Base-by-base conservation (phyloP, 345 rosid genomes). In the Eucalyptus erythrocorys region DNA sequence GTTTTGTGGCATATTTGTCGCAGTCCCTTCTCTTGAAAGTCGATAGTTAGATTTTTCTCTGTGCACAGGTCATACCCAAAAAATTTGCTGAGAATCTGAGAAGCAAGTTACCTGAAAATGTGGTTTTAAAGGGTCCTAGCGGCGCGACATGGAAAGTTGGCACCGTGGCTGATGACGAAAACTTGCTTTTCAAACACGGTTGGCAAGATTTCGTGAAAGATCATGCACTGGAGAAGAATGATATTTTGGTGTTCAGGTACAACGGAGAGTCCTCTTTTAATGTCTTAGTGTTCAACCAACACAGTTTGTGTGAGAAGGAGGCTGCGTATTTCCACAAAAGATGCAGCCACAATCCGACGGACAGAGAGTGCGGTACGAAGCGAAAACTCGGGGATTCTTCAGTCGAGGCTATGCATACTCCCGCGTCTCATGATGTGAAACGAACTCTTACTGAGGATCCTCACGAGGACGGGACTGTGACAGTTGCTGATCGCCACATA, bases 241-340 rank as follows among this genome's bases (percentile, higher is more conserved):
- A 96, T 91, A 79, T 96, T 34, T 87, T 97, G 94, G 89, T 95
- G 90, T 96, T 97, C 85, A 95, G 91, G 93, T 95, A 93, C 92
- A 91, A 92, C 82, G 98, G 97, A 86, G 90, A 89, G 26, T 95
- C 98, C 40, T 92, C 91, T 59, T 96, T 97, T 85, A 95, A 97
- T 90, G 98, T 96, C 47, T 68, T 95, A 85, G 87, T 94, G 87
- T 94, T 97, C 71, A 94, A 95, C 85, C 92, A 92, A 86, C 86
- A 61, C 32, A 95, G 93, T 89, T 89, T 92, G 89, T 97, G 98
- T 61, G 98, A 97, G 93, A 97, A 94, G 91, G 96, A 91, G 47
- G 89, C 93, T 86, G 88, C 96, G 32, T 96, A 95, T 87, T 95
- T 97, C 88, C 92, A 93, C 55, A 94, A 91, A 88, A 93, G 91